These are phyloP conservation scores for Colletotrichum simmondsii DNA, from an alignment of 2,329 filamentous ascomycete species.

Conservation along the genomic window DNA sequence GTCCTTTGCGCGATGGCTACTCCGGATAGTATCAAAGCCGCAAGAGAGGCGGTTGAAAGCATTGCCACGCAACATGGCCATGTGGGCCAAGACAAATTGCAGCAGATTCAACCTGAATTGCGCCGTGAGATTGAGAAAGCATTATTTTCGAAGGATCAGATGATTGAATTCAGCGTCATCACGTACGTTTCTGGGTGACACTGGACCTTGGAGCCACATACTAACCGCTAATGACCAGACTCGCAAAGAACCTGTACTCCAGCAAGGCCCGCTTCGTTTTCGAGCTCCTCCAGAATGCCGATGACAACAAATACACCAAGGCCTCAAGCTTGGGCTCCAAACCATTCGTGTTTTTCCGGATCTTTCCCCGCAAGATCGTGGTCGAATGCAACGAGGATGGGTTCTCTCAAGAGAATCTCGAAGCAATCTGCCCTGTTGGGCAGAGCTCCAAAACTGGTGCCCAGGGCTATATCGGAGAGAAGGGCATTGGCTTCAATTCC, in stretches of 20 bases:
- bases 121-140: background rate
- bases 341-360: conserved; percentile 47
- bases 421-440: conserved; percentile 57
- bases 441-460: conserved; percentile 56
- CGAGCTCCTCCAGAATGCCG: conserved; percentile 65
- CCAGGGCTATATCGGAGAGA: conserved; percentile 59
- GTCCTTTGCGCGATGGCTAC: background rate
- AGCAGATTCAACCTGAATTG: background rate
- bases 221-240: conserved; percentile 38
- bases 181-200: background rate
- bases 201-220: background rate
- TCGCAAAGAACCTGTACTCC: conserved; percentile 54
- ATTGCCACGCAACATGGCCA: background rate
- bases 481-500: conserved; percentile 64
- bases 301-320: conserved; percentile 57
- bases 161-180: background rate
- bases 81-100: background rate
- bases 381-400: conserved; percentile 64
- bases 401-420: conserved; percentile 53
- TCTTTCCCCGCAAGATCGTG: conserved; percentile 50
- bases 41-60: background rate
- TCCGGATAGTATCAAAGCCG: background rate
- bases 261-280: conserved; percentile 60
- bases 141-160: background rate
- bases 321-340: conserved; percentile 32